These are phyloP conservation scores for Meyerozyma carpophila DNA, from an alignment of 1,139 yeast species.

Conservation along the genomic window DNA sequence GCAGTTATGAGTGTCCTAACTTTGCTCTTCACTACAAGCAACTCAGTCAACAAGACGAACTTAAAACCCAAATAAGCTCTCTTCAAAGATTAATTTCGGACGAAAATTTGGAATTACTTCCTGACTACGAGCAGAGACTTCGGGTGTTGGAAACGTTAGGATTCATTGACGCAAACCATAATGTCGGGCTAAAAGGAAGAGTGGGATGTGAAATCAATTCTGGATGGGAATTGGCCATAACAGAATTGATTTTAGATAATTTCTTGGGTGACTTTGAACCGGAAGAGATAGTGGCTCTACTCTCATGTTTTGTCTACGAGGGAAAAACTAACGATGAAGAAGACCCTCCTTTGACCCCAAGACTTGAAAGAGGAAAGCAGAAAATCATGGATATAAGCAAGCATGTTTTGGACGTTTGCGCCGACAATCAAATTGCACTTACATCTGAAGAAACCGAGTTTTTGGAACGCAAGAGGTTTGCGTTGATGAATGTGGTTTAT, in stretches of 20 bases:
- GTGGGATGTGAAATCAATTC: conserved; percentile 85
- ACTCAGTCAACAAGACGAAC: conserved; percentile 39
- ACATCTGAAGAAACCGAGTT: conserved; percentile 86
- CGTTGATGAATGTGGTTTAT: conserved; percentile 86
- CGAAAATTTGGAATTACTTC: conserved; percentile 82
- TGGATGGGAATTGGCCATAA: conserved; percentile 85
- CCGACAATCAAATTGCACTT: conserved; percentile 63
- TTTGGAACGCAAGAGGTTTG: conserved; percentile 78
- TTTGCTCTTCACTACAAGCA: conserved; percentile 46
- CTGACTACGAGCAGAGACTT: conserved; percentile 89
- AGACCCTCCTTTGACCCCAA: conserved; percentile 65
- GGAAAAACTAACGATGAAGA: conserved; percentile 67
- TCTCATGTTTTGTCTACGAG: conserved; percentile 90
- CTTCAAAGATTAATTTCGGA: conserved; percentile 67
- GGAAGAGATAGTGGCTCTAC: conserved; percentile 89
- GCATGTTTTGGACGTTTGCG: conserved; percentile 56
- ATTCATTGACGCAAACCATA: conserved; percentile 70
- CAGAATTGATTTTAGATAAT: conserved; percentile 86
- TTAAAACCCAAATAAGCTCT: conserved; percentile 48
- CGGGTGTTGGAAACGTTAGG: conserved; percentile 68
- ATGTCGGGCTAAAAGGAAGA: conserved; percentile 79
- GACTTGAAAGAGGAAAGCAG: conserved; percentile 72
- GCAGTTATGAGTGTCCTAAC: conserved; percentile 25
- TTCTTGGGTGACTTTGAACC: conserved; percentile 92
- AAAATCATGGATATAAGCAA: conserved; percentile 69